phyloP scores from a whole-genome alignment of 1,284 basidiomycete species.

The Ustilago curta region DNA sequence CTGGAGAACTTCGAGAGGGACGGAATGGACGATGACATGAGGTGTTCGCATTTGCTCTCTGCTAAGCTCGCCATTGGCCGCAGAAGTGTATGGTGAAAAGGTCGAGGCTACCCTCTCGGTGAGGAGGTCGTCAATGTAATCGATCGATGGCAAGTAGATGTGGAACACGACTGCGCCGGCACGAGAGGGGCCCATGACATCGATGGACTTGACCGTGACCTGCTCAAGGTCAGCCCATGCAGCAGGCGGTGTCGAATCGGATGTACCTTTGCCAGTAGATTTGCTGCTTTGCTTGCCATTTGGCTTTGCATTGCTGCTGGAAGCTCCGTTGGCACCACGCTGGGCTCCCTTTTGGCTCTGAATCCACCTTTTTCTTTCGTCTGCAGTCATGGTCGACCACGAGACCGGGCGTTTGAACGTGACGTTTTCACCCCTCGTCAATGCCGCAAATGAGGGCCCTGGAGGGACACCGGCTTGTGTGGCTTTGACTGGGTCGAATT shows the following conservation, averaged over 20 bases:
- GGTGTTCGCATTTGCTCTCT: slow-evolving; percentile 72
- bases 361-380: slow-evolving; percentile 48
- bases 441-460: slow-evolving; percentile 72
- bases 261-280: slow-evolving; percentile 1
- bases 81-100: slow-evolving; percentile 70
- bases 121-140: slow-evolving; percentile 76
- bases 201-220: slow-evolving; percentile 39
- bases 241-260: slow-evolving; percentile 72
- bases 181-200: slow-evolving; percentile 76
- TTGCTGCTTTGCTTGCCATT: slow-evolving; percentile 35
- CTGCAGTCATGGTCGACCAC: slow-evolving; percentile 47
- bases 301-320: slow-evolving; percentile 69
- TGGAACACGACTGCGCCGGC: slow-evolving; percentile 72
- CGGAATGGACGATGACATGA: slow-evolving; percentile 61
- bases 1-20: slow-evolving; percentile 71
- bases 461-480: slow-evolving; percentile 76
- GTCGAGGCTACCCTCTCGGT: slow-evolving; percentile 71
- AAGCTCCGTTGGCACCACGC: slow-evolving; percentile 49
- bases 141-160: slow-evolving; percentile 77
- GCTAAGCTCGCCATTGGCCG: slow-evolving; percentile 43
- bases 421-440: slow-evolving; percentile 71
- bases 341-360: slow-evolving; percentile 71
- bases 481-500: slow-evolving; percentile 82
- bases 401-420: slow-evolving; percentile 68
- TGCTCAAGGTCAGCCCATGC: slow-evolving; percentile 38